Conservation (phyloP, 441 rosid genomes). For the Oxalis stricta region DNA sequence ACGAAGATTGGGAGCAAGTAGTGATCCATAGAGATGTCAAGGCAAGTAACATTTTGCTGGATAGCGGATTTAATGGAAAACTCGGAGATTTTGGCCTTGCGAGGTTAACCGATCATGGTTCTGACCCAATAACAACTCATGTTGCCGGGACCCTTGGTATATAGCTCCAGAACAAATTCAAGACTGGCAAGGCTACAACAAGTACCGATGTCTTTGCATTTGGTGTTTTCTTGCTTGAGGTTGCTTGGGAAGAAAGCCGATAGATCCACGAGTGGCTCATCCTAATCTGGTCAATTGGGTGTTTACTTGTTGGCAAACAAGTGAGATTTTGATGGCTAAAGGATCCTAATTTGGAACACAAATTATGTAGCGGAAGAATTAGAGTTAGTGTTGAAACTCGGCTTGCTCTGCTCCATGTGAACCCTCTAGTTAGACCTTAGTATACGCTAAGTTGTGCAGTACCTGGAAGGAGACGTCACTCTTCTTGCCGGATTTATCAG, state of each 20-base stretch:
- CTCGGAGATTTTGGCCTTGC: slow-evolving; percentile 45
- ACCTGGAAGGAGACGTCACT: slow-evolving; percentile 15
- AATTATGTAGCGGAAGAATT: slow-evolving; percentile 21
- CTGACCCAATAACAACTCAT: slow-evolving; percentile 27
- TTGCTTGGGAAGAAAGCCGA: slow-evolving; percentile 29
- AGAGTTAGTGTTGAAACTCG: slow-evolving; percentile 31
- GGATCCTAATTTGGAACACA: slow-evolving; percentile 18
- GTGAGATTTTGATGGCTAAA: slow-evolving; percentile 24
- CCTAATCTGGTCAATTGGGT: slow-evolving; percentile 24
- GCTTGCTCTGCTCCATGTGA: slow-evolving; percentile 28
- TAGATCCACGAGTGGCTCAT: slow-evolving; percentile 8
- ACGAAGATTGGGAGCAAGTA: slow-evolving; percentile 28
- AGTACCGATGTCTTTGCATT: slow-evolving; percentile 31
- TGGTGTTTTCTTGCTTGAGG: slow-evolving; percentile 32
- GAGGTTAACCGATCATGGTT: slow-evolving; percentile 29
- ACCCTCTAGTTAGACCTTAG: slow-evolving; percentile 23
- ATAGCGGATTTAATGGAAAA: slow-evolving; percentile 23
- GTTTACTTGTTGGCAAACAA: slow-evolving; percentile 14
- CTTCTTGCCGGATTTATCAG: slow-evolving; percentile 18
- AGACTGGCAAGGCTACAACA: slow-evolving; percentile 31
- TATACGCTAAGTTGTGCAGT: slow-evolving; percentile 24
- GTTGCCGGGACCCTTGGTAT: slow-evolving; percentile 31
- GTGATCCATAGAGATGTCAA: slow-evolving; percentile 39
- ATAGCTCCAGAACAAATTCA: slow-evolving; percentile 34
- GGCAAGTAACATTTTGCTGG: slow-evolving; percentile 32